These are phyloP conservation scores for Plantago major DNA, from an alignment of 257 asterid species.

Conservation along the genomic window DNA sequence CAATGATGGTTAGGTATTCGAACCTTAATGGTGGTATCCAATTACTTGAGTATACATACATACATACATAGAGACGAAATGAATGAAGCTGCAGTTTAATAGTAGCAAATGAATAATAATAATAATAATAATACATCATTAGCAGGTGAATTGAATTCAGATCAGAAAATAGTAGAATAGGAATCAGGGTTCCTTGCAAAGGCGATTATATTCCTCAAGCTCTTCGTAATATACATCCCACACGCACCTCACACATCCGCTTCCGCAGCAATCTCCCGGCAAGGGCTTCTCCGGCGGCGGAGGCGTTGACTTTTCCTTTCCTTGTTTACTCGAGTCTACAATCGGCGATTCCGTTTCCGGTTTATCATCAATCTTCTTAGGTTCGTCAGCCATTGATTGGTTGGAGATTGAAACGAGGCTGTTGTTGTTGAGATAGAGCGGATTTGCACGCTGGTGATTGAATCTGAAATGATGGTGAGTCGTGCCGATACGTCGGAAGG, in stretches of 20 bases:
- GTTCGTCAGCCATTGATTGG: conserved; percentile 35
- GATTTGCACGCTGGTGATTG: not conserved
- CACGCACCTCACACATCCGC: conserved; percentile 77
- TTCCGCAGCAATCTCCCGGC: conserved; percentile 80
- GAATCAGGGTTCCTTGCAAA: conserved; percentile 27
- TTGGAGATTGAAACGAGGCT: not conserved
- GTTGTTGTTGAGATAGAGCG: not conserved
- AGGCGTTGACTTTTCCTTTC: conserved; percentile 34
- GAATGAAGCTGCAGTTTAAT: too few species aligned
- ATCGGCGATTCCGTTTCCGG: not conserved
- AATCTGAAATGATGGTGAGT: conserved; percentile 1
- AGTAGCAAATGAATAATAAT: too few species aligned
- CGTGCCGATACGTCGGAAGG: not conserved
- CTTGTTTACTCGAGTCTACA: conserved; percentile 17
- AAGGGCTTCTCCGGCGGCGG: conserved; percentile 81
- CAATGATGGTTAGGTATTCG: too few species aligned
- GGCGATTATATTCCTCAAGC: conserved; percentile 61
- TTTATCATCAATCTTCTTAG: conserved; percentile 14
- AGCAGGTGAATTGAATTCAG: too few species aligned
- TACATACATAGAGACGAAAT: too few species aligned
- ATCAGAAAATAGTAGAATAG: too few species aligned
- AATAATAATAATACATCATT: too few species aligned
- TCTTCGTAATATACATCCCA: conserved; percentile 77
- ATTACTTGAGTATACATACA: too few species aligned
- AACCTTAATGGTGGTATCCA: too few species aligned